Base-by-base conservation (phyloP, 805 yeast genomes). In the Candida ortonii region DNA sequence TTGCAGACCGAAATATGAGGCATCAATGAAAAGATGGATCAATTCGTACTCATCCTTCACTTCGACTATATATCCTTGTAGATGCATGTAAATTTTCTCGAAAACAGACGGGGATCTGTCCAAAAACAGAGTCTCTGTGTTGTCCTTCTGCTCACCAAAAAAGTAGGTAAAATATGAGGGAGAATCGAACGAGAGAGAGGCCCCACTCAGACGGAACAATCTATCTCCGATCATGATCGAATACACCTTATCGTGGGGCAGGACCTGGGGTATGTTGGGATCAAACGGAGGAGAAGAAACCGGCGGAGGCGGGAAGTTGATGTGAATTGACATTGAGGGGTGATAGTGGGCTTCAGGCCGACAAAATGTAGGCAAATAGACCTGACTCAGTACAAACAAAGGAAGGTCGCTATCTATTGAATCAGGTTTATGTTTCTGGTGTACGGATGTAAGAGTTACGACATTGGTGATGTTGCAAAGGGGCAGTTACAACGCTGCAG, bases 111-210 rank as follows among this genome's bases (percentile, higher is more conserved):
- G 82, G 7, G 81, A 79, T 22, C 96, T 64, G 56, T 88, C 96
- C 35, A 88, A 76, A 48, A 76, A 77, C 7, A 85, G 55, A 1
- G 70, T 60, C 24, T 63, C 65, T 7, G 52, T 53, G 12, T 58
- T 49, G 38, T 70, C 70, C 3, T 48, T 49, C 16, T 51, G 64
- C 14, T 62, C 50, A 5, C 50, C 47, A 55, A 88, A 88, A 61
- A 67, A 85, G 17, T 71, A 66, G 3, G 96, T 86, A 64, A 88
- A 89, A 55, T 84, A 87, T 4, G 94, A 84, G 0, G 97, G 97
- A 0, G 81, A 80, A 60, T 88, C 96, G 2, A 84, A 83, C 16
- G 87, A 81, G 23, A 88, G 60, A 2, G 95, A 85, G 0, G 93
- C 89, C 1, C 96, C 96, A 50, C 87, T 79, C 12, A 81, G 47